Conservation (phyloP, 345 rosid genomes). For the Raphanus raphanistrum region DNA sequence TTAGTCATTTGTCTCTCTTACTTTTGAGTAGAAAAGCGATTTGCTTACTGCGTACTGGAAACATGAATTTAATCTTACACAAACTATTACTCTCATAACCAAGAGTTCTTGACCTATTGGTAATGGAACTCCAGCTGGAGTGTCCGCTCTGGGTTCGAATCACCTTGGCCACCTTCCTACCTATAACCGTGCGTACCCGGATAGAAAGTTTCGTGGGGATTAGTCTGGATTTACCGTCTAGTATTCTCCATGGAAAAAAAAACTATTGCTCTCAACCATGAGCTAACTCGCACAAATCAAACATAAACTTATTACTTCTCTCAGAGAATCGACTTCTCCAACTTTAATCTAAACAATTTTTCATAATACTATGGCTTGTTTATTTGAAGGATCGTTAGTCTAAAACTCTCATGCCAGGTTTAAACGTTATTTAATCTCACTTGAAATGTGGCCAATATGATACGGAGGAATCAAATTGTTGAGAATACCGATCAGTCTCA, state of each 20-base stretch:
- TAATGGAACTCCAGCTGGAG: too few relatives aligned
- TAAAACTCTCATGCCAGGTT: not conserved
- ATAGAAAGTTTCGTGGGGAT: too few relatives aligned
- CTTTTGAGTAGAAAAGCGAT: not conserved
- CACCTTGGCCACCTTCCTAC: too few relatives aligned
- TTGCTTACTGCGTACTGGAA: not conserved
- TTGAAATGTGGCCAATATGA: constrained; percentile 5
- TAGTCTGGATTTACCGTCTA: too few relatives aligned
- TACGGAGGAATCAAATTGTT: not conserved
- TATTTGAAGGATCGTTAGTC: not conserved
- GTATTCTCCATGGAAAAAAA: too few relatives aligned
- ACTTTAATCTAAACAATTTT: not conserved
- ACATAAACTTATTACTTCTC: not conserved
- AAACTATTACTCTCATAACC: not conserved
- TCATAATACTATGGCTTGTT: not conserved
- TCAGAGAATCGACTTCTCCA: not conserved
- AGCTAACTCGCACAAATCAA: not conserved
- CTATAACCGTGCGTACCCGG: too few relatives aligned
- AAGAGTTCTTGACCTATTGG: not conserved
- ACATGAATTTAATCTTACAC: not conserved
- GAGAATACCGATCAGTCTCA: not conserved
- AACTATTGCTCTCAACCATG: not conserved
- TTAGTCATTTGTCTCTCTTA: not conserved
- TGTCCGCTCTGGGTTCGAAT: too few relatives aligned
- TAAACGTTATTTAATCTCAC: not conserved